A percentile compares a stretch with the other conserved stretches of the same genome.
Evolutionary conservation across 805 yeast genomes (phyloP).

Genomic region (Spathaspora sp.): DNA sequence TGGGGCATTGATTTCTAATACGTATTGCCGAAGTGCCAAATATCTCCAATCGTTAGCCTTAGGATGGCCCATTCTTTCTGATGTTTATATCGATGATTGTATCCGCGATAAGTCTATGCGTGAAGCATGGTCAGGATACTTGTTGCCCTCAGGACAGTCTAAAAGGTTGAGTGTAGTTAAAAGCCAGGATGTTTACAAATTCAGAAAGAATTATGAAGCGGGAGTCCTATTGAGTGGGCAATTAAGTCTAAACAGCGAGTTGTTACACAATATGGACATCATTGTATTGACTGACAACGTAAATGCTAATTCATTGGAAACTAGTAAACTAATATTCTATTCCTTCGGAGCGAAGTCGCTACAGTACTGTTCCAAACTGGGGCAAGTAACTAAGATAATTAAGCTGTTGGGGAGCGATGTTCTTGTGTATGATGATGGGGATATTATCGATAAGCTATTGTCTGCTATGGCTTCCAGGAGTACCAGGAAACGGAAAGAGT

Average conservation of each 20-base stretch:
- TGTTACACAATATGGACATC: conserved; percentile 30
- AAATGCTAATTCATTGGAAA: conserved; percentile 25
- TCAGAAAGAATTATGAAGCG: conserved; percentile 31
- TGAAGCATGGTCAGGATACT: conserved; percentile 45
- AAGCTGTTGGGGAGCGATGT: conserved; percentile 8
- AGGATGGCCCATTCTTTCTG: conserved; percentile 82
- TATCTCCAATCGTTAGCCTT: conserved; percentile 73
- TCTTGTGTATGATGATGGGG: conserved; percentile 27
- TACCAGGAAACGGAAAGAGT: neutral
- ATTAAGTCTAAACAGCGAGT: conserved; percentile 31
- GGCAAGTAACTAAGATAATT: neutral
- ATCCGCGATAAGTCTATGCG: conserved; percentile 17
- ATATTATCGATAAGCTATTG: conserved; percentile 1
- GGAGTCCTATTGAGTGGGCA: conserved; percentile 37
- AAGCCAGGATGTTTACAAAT: conserved; percentile 48
- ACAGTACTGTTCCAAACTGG: conserved; percentile 7
- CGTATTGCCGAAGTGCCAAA: conserved; percentile 63
- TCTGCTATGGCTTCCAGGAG: neutral
- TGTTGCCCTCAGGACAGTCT: conserved; percentile 74
- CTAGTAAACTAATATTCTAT: conserved; percentile 42
- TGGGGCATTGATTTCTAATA: conserved; percentile 63
- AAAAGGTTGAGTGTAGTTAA: conserved; percentile 37
- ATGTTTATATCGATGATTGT: conserved; percentile 52
- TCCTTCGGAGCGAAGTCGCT: conserved; percentile 41
- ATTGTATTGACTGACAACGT: conserved; percentile 31